Percentiles rank a stretch among this genome's conserved stretches.
phyloP scores from a whole-genome alignment of 73 alveolate species.

The Symbiodinium natans region DNA sequence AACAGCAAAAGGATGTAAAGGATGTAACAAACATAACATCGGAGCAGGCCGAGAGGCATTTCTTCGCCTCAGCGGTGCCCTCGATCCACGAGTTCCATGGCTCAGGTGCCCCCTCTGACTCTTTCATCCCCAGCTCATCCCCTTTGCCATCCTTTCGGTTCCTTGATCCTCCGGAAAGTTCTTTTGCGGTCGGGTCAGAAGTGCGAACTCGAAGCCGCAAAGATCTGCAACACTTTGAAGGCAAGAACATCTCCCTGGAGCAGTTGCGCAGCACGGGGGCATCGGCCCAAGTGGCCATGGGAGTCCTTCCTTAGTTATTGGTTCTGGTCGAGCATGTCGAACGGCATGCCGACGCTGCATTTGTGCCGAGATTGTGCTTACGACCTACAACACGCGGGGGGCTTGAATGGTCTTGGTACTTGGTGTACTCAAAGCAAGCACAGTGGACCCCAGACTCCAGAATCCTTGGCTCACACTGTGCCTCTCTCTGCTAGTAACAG shows the following conservation, averaged over 20 bases:
- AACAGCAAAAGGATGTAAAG: too few species aligned
- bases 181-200: too few species aligned
- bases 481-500: too few species aligned
- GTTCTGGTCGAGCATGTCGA: neutral
- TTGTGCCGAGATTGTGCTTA: constrained; percentile 10
- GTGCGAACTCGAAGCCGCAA: too few species aligned
- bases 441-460: too few species aligned
- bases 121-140: too few species aligned
- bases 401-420: neutral
- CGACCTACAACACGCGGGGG: constrained; percentile 75
- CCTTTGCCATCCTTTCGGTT: too few species aligned
- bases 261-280: neutral
- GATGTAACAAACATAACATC: neutral
- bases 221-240: neutral
- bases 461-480: too few species aligned
- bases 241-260: neutral
- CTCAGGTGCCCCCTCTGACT: constrained; percentile 9
- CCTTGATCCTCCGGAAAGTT: too few species aligned
- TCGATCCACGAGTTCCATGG: constrained; percentile 61
- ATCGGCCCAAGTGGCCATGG: neutral
- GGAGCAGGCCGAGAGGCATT: constrained; percentile 58
- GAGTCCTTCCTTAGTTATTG: neutral
- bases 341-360: too few species aligned
- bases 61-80: constrained; percentile 45
- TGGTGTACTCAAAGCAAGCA: too few species aligned